Evolutionary conservation across 2,329 filamentous ascomycete species (phyloP).

Genomic region (Rutstroemia sp.): DNA sequence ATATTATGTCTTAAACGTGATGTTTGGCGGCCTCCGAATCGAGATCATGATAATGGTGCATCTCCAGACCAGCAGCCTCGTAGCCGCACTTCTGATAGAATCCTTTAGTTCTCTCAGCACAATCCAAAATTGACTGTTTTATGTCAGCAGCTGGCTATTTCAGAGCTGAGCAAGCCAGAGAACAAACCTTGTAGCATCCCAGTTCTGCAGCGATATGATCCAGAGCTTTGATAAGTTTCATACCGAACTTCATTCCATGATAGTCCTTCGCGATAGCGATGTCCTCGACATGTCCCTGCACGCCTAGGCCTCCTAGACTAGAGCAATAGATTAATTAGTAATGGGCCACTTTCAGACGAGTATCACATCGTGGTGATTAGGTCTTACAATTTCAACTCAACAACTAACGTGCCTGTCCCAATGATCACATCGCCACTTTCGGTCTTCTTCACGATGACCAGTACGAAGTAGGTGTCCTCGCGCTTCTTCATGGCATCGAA

Average conservation of each 20-base stretch:
- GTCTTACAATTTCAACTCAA: slow-evolving; percentile 84
- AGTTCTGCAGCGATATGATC: slow-evolving; percentile 79
- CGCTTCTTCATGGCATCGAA: slow-evolving; percentile 65
- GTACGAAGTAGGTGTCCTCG: slow-evolving; percentile 68
- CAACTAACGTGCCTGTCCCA: slow-evolving; percentile 78
- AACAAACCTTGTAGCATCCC: slow-evolving; percentile 70
- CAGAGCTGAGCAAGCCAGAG: neutral
- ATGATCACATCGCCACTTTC: slow-evolving; percentile 68
- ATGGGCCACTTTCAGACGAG: no score
- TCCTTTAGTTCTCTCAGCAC: slow-evolving; percentile 87
- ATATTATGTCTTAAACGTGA: slow-evolving; percentile 4
- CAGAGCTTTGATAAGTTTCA: slow-evolving; percentile 86
- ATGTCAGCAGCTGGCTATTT: neutral
- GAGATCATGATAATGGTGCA: slow-evolving; percentile 78
- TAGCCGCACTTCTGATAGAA: slow-evolving; percentile 85
- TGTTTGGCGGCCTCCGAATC: slow-evolving; percentile 11
- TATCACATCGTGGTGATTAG: no score
- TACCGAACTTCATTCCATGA: slow-evolving; percentile 91
- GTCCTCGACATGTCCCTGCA: slow-evolving; percentile 92
- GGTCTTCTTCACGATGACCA: slow-evolving; percentile 52
- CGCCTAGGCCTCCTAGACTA: slow-evolving; percentile 69
- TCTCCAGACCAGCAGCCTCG: slow-evolving; percentile 82
- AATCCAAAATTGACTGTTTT: slow-evolving; percentile 78
- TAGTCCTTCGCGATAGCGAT: slow-evolving; percentile 90
- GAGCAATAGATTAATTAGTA: neutral